Evolutionary conservation across 2,329 filamentous ascomycete genomes (phyloP), one percentile per base, ranked within the genome.

Genomic region (Leptographium lundbergii): DNA sequence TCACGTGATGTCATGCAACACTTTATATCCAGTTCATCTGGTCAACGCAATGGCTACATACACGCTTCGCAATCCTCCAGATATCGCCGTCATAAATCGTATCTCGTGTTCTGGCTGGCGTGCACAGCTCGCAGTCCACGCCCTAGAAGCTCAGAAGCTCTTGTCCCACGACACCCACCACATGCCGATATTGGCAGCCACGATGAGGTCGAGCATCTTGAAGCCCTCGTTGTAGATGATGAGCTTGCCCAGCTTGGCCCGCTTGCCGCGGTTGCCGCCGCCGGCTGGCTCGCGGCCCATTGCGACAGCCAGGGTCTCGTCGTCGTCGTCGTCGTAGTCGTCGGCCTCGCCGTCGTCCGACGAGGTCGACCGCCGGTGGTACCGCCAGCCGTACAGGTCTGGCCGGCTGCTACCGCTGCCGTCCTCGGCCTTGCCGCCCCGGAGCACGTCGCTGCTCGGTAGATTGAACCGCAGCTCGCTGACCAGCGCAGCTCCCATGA

Each of bases 401-500:
- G 25, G 4, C 10, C 7, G 19, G 62, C 22, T 4, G 36, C 9
- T 11, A 19, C 13, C 22, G 19, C 11, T 27, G 22, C 25, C 25
- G 6, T 25, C 24, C 5, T 52, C 19, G 7, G 45, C 48, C 9
- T 22, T 19, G 45, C 55, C 57, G 19, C 42, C 45, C 19, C 61
- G 57, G 54, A 81, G 75, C 3, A 81, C 59, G 36, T 81, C 76
- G 19, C 73, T 69, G 55, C 79, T 81, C 1, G 90, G 91, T 0
- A 96, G 80, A 69, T 95, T 96, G 77, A 96, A 96, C 22, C 91
- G 84, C 61, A 97, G 75, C 71, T 96, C 92, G 70, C 89, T 95
- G 29, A 95, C 81, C 1, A 75, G 61, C 22, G 78, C 74, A 6
- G 68, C 66, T 14, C 66, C 77, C 66, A 61, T 75, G 59, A 66